A percentile compares a stretch with the other conserved stretches of the same genome.
phyloP scores from a whole-genome alignment of 2,329 filamentous ascomycete genomes.

The Pseudocercospora vitis region DNA sequence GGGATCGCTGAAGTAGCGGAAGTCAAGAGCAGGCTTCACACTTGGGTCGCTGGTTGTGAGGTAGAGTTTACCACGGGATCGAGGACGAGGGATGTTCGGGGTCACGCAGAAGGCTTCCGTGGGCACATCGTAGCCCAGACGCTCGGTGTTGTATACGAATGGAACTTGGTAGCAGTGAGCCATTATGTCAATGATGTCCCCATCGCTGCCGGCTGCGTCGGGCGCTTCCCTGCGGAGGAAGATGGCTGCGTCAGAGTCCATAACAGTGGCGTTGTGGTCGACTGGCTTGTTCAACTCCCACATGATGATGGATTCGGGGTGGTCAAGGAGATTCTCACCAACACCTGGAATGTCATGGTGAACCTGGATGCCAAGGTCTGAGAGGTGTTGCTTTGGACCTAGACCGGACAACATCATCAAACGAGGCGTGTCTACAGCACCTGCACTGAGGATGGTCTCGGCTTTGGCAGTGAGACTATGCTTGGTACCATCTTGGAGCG shows the following conservation, averaged over 20 bases:
- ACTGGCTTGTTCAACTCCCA: slow-evolving; percentile 80
- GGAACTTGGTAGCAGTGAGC: slow-evolving; percentile 98
- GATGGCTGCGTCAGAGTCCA: slow-evolving; percentile 86
- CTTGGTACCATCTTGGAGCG: slow-evolving; percentile 60
- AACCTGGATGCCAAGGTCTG: slow-evolving; percentile 52
- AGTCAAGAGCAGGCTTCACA: slow-evolving; percentile 81
- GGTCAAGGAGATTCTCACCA: slow-evolving; percentile 64
- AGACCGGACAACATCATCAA: slow-evolving; percentile 56
- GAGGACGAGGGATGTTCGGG: slow-evolving; percentile 81
- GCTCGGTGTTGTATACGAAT: slow-evolving; percentile 80
- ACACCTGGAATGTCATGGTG: slow-evolving; percentile 62
- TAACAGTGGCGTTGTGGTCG: slow-evolving; percentile 77
- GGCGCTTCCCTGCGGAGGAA: slow-evolving; percentile 77
- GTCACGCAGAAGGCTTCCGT: slow-evolving; percentile 90
- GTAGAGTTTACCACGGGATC: slow-evolving; percentile 74
- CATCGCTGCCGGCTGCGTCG: slow-evolving; percentile 68
- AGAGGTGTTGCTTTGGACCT: slow-evolving; percentile 51
- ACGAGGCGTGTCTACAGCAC: slow-evolving; percentile 78
- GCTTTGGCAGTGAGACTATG: slow-evolving; percentile 60
- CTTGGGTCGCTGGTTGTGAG: slow-evolving; percentile 72
- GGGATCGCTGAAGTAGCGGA: slow-evolving; percentile 85
- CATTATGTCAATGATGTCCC: slow-evolving; percentile 81
- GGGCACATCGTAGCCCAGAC: slow-evolving; percentile 69
- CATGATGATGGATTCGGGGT: slow-evolving; percentile 66
- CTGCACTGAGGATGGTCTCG: slow-evolving; percentile 78